phyloP scores from a whole-genome alignment of 768 basidiomycete genomes.

The Suillus subluteus region DNA sequence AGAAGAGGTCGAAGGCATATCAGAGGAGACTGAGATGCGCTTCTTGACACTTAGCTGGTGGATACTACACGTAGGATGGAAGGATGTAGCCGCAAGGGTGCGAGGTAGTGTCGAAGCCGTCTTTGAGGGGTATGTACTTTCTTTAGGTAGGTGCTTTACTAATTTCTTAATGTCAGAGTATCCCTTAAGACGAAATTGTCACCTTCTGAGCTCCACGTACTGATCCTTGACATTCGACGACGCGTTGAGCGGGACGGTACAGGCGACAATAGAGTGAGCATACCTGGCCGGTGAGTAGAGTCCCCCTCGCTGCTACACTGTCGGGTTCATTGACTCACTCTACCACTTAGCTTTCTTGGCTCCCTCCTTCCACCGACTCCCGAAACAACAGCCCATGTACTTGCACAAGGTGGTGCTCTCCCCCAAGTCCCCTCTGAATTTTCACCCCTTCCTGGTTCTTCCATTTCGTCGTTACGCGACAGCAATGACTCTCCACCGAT shows the following conservation, averaged over 20 bases:
- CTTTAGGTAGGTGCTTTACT: slow-evolving; percentile 7
- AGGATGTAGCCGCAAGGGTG: slow-evolving; percentile 75
- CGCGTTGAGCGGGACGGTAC: slow-evolving; percentile 75
- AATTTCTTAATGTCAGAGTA: slow-evolving; percentile 53
- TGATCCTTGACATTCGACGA: slow-evolving; percentile 74
- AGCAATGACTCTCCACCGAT: slow-evolving; percentile 13
- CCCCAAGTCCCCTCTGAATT: slow-evolving; percentile 12
- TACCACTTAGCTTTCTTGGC: slow-evolving; percentile 53
- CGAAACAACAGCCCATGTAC: slow-evolving; percentile 68
- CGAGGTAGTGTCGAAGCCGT: slow-evolving; percentile 77
- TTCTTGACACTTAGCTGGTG: slow-evolving; percentile 93
- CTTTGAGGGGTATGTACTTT: slow-evolving; percentile 71
- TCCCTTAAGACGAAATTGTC: slow-evolving; percentile 80
- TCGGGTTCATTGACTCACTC: not conserved
- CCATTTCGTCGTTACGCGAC: not conserved
- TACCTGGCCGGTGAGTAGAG: slow-evolving; percentile 4
- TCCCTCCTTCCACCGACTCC: slow-evolving; percentile 77
- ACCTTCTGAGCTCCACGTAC: slow-evolving; percentile 64
- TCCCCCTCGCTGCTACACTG: not conserved
- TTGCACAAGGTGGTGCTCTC: slow-evolving; percentile 62
- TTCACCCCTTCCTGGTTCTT: not conserved
- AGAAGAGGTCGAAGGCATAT: slow-evolving; percentile 40
- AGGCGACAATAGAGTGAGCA: slow-evolving; percentile 2
- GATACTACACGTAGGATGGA: slow-evolving; percentile 92
- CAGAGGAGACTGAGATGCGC: slow-evolving; percentile 73